These are phyloP conservation scores for Irpex sp. DNA, from an alignment of 1,284 basidiomycete species.

Conservation along the genomic window DNA sequence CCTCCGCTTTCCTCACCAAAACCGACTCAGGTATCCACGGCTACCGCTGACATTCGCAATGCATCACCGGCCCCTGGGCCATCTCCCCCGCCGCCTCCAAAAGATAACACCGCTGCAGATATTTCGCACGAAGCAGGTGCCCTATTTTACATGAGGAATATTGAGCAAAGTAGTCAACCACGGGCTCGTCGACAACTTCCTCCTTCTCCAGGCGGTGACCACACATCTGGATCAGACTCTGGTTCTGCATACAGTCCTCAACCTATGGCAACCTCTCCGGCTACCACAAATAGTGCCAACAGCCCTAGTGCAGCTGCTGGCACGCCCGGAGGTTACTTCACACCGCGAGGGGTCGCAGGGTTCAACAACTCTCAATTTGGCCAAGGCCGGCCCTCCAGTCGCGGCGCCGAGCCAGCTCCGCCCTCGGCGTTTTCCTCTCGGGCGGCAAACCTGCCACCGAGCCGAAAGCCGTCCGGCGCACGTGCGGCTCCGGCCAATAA, in stretches of 20 bases:
- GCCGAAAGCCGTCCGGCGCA: constrained; percentile 69
- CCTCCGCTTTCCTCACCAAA: not conserved
- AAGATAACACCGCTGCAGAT: constrained; percentile 27
- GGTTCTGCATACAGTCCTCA: constrained; percentile 22
- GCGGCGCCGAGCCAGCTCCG: not conserved
- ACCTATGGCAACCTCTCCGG: constrained; percentile 3
- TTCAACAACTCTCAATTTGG: constrained; percentile 15
- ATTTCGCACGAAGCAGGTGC: constrained; percentile 57
- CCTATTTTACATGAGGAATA: constrained; percentile 63
- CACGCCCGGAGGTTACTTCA: not conserved
- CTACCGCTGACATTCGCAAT: not conserved
- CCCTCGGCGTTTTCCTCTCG: not conserved
- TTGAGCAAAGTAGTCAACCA: constrained; percentile 17
- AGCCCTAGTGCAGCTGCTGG: not conserved
- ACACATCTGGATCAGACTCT: constrained; percentile 21
- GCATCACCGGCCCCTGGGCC: constrained; percentile 4
- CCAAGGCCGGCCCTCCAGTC: too few relatives aligned
- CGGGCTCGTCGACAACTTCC: constrained; percentile 14
- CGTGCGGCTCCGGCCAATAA: constrained; percentile 59
- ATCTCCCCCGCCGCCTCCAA: constrained; percentile 15
- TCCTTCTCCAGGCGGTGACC: constrained; percentile 23
- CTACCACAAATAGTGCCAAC: not conserved
- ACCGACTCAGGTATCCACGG: not conserved
- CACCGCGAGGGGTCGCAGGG: constrained; percentile 7
- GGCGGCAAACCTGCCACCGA: not conserved